phyloP scores from a whole-genome alignment of 1,139 yeast species.

The Magnusiomyces tetraspermus region DNA sequence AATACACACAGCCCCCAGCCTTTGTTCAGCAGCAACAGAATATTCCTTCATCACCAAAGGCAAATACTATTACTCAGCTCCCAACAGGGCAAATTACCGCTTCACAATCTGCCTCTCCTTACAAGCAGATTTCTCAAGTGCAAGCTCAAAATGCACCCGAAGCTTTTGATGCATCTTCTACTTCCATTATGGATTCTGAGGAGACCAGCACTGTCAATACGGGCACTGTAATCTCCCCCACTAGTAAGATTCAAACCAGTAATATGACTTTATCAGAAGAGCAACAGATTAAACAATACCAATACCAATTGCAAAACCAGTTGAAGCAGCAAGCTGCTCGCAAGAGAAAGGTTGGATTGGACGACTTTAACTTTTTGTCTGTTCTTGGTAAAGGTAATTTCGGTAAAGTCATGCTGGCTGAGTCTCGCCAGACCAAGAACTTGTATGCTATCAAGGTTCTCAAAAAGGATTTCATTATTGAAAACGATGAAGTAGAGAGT shows the following conservation, averaged over 20 bases:
- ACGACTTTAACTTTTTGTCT: slow-evolving; percentile 87
- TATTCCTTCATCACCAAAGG: not conserved
- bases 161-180: too few species aligned
- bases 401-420: slow-evolving; percentile 96
- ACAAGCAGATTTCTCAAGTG: not conserved
- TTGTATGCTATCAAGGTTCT: slow-evolving; percentile 91
- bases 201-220: too few species aligned
- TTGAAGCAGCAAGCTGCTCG: slow-evolving; percentile 15
- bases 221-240: too few species aligned
- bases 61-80: not conserved
- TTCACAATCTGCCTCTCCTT: too few species aligned
- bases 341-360: slow-evolving; percentile 72
- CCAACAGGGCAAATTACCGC: not conserved
- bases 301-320: slow-evolving; percentile 12
- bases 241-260: too few species aligned
- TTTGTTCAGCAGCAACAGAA: slow-evolving; percentile 7
- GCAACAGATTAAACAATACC: slow-evolving; percentile 13
- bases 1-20: not conserved
- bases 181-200: too few species aligned
- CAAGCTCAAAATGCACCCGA: not conserved
- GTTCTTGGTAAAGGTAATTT: slow-evolving; percentile 96
- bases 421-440: slow-evolving; percentile 66
- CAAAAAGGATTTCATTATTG: slow-evolving; percentile 89
- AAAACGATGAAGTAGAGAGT: slow-evolving; percentile 92
- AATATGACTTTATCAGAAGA: slow-evolving; percentile 2